Evolutionary conservation across 371 early-diverging fungal genomes (phyloP), one percentile per base, ranked within the genome.

Genomic region (Mucor piriformis): DNA sequence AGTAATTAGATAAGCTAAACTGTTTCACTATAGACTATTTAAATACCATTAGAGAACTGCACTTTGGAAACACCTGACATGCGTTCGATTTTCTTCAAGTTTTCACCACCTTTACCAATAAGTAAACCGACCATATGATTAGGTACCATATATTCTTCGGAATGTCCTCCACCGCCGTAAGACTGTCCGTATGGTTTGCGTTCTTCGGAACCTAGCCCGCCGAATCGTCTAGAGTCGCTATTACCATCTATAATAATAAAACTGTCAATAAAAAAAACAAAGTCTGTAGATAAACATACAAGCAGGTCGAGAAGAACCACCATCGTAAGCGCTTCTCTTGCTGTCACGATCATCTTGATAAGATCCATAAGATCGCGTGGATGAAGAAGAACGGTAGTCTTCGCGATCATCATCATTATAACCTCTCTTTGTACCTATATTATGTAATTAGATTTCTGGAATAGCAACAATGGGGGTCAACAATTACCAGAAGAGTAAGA

Each of bases 101-200:
- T 92, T 50, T 91, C 93, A 11, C 94, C 95, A 16, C 86, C 85
- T 37, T 88, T 80, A 8, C 95, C 95, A 69, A 95, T 96, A 40
- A 96, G 82, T 43, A 93, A 64, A 3, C 95, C 95, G 13, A 93
- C 92, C 67, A 88, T 82, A 42, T 74, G 79, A 50, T 81, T 79
- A 5, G 91, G 90, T 0, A 92, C 88, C 24, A 57, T 66, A 44
- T 86, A 82, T 54, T 88, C 75, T 40, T 71, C 75, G 10, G 71
- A 66, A 57, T 79, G 69, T 33, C 72, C 33, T 46, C 6, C 54
- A 20, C 54, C 35, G n/a, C 69, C 62, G 54, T 54, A 57, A 23
- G 35, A 21, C 27, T 44, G 7, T 52, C 58, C 11, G 5, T 47
- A 42, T 21, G 48, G 33, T 52, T 63, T 64, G 35, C 81, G 58